A percentile compares a stretch with the other conserved stretches of the same genome.
phyloP scores from a whole-genome alignment of 805 yeast genomes.

The Millerago galiae region DNA sequence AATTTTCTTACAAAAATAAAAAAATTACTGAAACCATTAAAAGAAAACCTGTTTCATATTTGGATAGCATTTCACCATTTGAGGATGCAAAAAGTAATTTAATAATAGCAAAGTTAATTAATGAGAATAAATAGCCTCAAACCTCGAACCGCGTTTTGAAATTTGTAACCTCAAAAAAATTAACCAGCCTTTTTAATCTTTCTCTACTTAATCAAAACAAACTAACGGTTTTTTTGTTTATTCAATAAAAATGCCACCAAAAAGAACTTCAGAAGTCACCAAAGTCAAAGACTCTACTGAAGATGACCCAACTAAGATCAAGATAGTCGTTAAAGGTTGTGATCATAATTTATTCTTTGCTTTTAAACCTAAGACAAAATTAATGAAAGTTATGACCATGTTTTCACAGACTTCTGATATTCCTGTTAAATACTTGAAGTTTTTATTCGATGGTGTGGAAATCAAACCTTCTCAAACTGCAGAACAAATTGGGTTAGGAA shows the following conservation, averaged over 20 bases:
- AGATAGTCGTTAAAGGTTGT: conserved; percentile 13
- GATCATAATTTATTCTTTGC: conserved; percentile 13
- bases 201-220: no score
- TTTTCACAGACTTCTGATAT: conserved; percentile 9
- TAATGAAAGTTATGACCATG: conserved; percentile 12
- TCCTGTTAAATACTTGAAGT: conserved; percentile 2
- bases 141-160: no score
- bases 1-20: no score
- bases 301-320: conserved; percentile 9
- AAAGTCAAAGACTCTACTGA: not conserved
- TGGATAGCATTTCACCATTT: no score
- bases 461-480: conserved; percentile 9
- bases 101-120: no score
- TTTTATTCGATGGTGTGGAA: conserved; percentile 7
- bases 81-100: no score
- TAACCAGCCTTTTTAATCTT: no score
- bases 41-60: no score
- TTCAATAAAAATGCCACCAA: conserved; percentile 17
- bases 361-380: conserved; percentile 9
- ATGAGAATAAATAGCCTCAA: no score
- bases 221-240: no score
- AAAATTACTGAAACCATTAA: no score
- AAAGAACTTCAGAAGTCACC: not conserved
- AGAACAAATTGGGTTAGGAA: conserved; percentile 3
- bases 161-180: no score